phyloP scores from a whole-genome alignment of 2,329 filamentous ascomycete genomes.

The Cladosporium sp. region DNA sequence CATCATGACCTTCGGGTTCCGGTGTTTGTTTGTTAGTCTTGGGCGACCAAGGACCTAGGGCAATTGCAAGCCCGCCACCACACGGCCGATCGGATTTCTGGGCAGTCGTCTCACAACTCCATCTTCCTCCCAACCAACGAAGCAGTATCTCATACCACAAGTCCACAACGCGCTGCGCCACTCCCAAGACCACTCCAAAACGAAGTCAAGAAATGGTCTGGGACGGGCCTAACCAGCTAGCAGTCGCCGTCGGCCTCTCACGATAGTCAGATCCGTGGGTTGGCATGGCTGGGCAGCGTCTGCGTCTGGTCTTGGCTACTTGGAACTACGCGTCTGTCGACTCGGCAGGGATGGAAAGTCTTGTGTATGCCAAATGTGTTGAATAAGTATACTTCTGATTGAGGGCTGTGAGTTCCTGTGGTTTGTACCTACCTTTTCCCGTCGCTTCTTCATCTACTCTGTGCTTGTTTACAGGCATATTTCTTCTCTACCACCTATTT shows the following conservation, averaged over 20 bases:
- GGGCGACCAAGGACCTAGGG: neutral
- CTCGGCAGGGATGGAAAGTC: conserved; percentile 21
- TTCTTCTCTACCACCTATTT: conserved; percentile 10
- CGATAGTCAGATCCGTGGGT: neutral
- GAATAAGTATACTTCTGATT: conserved; percentile 9
- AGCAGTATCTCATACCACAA: conserved; percentile 6
- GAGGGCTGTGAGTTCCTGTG: neutral
- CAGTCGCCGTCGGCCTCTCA: conserved; percentile 3
- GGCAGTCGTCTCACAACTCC: neutral
- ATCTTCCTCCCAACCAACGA: neutral
- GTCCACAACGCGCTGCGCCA: conserved; percentile 11
- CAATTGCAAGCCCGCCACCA: neutral
- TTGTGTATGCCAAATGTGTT: conserved; percentile 20
- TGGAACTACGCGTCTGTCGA: conserved; percentile 2
- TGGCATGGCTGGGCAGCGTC: conserved; percentile 16
- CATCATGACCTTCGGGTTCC: neutral
- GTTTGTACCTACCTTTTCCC: conserved; percentile 5
- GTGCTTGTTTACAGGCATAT: neutral
- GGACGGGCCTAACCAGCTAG: conserved; percentile 8
- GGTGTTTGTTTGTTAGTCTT: neutral
- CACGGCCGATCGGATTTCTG: neutral
- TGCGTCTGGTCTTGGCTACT: conserved; percentile 17
- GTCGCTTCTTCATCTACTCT: conserved; percentile 12
- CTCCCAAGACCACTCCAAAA: conserved; percentile 17
- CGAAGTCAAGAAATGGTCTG: conserved; percentile 15